phyloP scores from a whole-genome alignment of 805 yeast species.

The Myxozyma neotropica region DNA sequence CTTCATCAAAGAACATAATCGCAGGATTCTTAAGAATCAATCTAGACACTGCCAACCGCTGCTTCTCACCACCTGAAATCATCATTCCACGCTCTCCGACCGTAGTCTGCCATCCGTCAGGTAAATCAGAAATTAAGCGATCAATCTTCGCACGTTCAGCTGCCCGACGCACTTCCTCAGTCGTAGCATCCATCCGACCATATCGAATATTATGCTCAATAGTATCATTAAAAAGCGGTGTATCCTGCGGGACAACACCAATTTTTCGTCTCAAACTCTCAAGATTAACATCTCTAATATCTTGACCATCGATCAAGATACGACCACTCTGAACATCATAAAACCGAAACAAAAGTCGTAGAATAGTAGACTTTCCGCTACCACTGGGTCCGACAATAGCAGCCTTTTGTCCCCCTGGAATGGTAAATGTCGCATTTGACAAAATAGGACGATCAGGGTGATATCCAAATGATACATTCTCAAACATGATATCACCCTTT shows the following conservation, averaged over 20 bases:
- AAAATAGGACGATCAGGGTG: constrained; percentile 86
- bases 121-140: constrained; percentile 64
- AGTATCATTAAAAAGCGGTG: constrained; percentile 91
- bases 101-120: constrained; percentile 79
- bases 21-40: constrained; percentile 83
- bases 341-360: constrained; percentile 82
- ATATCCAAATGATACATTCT: constrained; percentile 90
- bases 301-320: constrained; percentile 85
- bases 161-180: constrained; percentile 67
- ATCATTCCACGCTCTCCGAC: constrained; percentile 97
- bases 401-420: constrained; percentile 88
- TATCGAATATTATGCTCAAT: constrained; percentile 84
- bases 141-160: constrained; percentile 72
- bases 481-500: constrained; percentile 82
- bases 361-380: constrained; percentile 88
- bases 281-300: constrained; percentile 70
- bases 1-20: constrained; percentile 94
- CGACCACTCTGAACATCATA: constrained; percentile 81
- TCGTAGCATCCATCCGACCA: constrained; percentile 74
- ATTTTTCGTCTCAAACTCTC: constrained; percentile 72
- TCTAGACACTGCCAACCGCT: constrained; percentile 90
- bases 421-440: constrained; percentile 74
- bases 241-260: constrained; percentile 97
- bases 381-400: constrained; percentile 98
- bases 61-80: constrained; percentile 99